A percentile compares a stretch with the other conserved stretches of the same genome.
phyloP scores from a whole-genome alignment of 805 yeast species.

The Yamadazyma kitorensis region DNA sequence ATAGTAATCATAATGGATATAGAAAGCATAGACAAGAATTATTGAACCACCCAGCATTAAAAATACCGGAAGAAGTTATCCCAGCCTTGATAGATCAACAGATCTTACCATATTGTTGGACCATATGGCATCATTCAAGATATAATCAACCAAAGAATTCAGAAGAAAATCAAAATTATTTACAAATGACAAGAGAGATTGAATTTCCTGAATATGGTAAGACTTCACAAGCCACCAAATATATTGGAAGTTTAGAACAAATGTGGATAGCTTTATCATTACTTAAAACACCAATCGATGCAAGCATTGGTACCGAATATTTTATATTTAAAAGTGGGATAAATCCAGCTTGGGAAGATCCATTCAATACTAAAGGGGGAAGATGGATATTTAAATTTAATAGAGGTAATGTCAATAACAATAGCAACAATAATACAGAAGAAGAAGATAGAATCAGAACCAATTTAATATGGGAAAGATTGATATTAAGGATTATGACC shows the following conservation, averaged over 20 bases:
- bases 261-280: conserved; percentile 45
- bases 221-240: conserved; percentile 11
- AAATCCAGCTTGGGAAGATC: conserved; percentile 69
- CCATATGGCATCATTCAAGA: conserved; percentile 47
- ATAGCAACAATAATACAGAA: too few relatives aligned
- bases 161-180: conserved; percentile 24
- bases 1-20: conserved; percentile 7
- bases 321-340: conserved; percentile 58
- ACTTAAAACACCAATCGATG: conserved; percentile 37
- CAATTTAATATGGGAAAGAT: conserved; percentile 52
- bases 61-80: conserved; percentile 30
- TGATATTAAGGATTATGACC: conserved; percentile 49
- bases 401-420: conserved; percentile 21
- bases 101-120: conserved; percentile 47
- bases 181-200: conserved; percentile 45
- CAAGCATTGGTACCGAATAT: conserved; percentile 49
- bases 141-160: conserved; percentile 18
- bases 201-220: conserved; percentile 31
- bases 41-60: conserved; percentile 26
- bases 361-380: conserved; percentile 57
- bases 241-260: conserved; percentile 50
- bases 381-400: conserved; percentile 57
- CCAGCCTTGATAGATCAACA: conserved; percentile 27
- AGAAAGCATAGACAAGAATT: conserved; percentile 9
- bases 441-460: conserved; percentile 32